Percentiles rank a stretch among this genome's conserved stretches.
Conservation (phyloP, 306 rosid species). For the Begonia fuchsioides region DNA sequence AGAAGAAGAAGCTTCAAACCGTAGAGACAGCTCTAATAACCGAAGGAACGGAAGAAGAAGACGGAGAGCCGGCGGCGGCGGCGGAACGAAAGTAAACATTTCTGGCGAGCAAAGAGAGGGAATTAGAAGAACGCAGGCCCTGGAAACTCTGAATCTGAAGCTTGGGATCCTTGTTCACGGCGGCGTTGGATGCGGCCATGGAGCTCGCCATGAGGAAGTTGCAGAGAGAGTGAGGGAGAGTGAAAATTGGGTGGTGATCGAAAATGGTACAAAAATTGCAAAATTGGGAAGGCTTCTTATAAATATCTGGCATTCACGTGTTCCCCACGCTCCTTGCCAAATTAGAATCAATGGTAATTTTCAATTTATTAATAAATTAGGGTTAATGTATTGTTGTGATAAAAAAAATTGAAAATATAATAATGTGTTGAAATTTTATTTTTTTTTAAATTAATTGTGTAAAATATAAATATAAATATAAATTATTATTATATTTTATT, state of each 20-base stretch:
- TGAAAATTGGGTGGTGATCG: conserved; percentile 13
- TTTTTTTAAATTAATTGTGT: no score
- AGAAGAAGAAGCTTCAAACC: conserved; percentile 21
- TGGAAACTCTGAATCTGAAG: conserved; percentile 53
- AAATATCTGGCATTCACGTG: no score
- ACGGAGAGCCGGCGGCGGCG: conserved; percentile 23
- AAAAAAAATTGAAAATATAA: no score
- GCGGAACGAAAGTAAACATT: conserved; percentile 18
- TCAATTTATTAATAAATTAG: no score
- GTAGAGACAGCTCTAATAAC: conserved; percentile 57
- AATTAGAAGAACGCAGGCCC: conserved; percentile 39
- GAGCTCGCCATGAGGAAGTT: conserved; percentile 37
- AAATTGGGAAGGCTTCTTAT: not conserved
- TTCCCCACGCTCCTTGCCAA: no score
- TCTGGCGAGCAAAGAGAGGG: conserved; percentile 26
- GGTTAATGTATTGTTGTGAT: no score
- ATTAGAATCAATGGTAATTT: no score
- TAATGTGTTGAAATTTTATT: no score
- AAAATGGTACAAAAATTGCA: not conserved
- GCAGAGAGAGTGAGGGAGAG: conserved; percentile 2
- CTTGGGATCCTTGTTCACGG: conserved; percentile 33
- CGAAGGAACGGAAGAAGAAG: conserved; percentile 32
- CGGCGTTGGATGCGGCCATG: conserved; percentile 35
- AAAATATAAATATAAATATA: no score
- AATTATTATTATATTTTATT: no score